Evolutionary conservation across 805 yeast genomes (phyloP), one percentile per base, ranked within the genome.

Genomic region (Kodamaea lidongshanica): DNA sequence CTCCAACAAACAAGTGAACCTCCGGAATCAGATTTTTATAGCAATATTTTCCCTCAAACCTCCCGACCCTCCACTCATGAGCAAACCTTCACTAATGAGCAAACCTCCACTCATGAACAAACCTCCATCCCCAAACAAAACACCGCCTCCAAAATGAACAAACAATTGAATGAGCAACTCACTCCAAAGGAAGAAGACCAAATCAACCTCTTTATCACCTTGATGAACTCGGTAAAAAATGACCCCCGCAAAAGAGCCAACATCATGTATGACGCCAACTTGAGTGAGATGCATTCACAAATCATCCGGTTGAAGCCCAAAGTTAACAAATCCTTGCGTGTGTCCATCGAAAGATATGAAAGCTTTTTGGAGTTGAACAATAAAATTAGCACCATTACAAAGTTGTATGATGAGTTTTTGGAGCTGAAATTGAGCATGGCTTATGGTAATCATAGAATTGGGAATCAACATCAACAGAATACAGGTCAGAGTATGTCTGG

Each of bases 371-470:
- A 81, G 27, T 65, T 83, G 74, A 85, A 82, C 56, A 72, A 80
- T 27, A 85, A 87, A 45, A 70, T 87, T 32, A 78, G 82, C 32
- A 77, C 86, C 4, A 78, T 85, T 18, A 72, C 77, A 47, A 70
- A 80, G 38, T 61, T 80, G n/a, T 87, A 86, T 45, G 94, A 86
- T 50, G 72, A 71, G 37, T 67, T 81, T 28, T 61, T 86, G 36
- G 94, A 87, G 37, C 39, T 46, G n/a, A 60, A 61, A 37, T 52
- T 61, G 35, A 48, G 41, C 33, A 47, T 50, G 37, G 68, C 66
- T 1, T 62, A 60, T 41, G 54, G 56, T 5, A 50, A 42, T 33
- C 65, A 60, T 17, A 25, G 19, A 4, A 32, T 26, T 12, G 26
- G 28, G 12, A 10, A 7, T 19, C 21, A 19, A 19, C 8, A 19